Evolutionary conservation across 2,329 filamentous ascomycete species (phyloP), one percentile per base, ranked within the genome.

Genomic region (Drechmeria coniospora): DNA sequence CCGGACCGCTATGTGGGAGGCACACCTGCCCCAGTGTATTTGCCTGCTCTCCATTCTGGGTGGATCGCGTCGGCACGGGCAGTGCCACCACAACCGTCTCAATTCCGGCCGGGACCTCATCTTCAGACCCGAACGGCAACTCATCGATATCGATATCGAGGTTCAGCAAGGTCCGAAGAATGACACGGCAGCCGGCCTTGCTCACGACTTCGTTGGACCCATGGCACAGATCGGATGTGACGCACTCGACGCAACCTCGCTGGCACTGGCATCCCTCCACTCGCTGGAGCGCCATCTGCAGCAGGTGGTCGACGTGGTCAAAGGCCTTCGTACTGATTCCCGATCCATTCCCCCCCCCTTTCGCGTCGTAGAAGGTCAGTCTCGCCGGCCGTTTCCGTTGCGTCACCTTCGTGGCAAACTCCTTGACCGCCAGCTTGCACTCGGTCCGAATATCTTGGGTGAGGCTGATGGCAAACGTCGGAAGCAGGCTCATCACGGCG

Each of bases 311-410:
- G 13, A 93, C 64, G 44, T 92, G 92, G 43, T 95, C 87, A 44
- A 95, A 95, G 0, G 84, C 87, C 47, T 93, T 94, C 21, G 78
- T 80, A 35, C 79, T 83, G 40, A 94, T 92, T 0, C 90, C 90
- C 0, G 73, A 79, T 0, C 87, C 87, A 23, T 71, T 68, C 0
- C 79, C 67, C 0, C 87, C 87, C 6, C 90, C 90, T 52, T 92
- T 93, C 3, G 83, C 78, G 48, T 95, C 90, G 53, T 95, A 98
- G 44, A 98, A 93, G 0, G 83, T 93, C 26, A 98, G 55, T 1
- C 90, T 63, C 0, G 84, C 90, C 0, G 87, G 90, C 4, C 90
- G 66, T 54, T 93, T 93, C 17, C 86, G 68, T 16, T 59, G 56
- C 1, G 71, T 74, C 43, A 79, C 72, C 29, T 63, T 57, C 39